Percentiles rank a stretch among this genome's conserved stretches.
phyloP scores from a whole-genome alignment of 768 basidiomycete genomes.

The Mycena latifolia region DNA sequence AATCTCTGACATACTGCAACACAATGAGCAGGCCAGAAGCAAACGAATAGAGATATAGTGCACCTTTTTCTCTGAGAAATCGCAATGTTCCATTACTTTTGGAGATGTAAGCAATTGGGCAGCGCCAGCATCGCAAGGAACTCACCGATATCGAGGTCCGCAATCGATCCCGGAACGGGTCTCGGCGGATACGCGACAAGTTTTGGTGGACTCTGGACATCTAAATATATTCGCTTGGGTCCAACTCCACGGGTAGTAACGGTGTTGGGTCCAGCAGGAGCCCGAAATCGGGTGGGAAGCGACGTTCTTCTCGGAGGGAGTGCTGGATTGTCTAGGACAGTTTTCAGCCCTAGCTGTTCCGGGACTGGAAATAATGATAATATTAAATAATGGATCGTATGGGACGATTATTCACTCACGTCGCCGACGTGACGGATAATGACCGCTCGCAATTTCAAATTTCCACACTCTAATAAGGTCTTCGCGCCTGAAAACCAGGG shows the following conservation, averaged over 20 bases:
- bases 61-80: conserved; percentile 87
- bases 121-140: not conserved
- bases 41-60: conserved; percentile 25
- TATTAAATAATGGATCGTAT: not conserved
- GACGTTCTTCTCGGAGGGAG: conserved; percentile 68
- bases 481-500: conserved; percentile 71
- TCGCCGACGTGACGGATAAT: conserved; percentile 87
- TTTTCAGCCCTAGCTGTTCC: conserved; percentile 70
- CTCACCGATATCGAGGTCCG: conserved; percentile 80
- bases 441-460: conserved; percentile 95
- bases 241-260: conserved; percentile 80
- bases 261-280: conserved; percentile 59
- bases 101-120: not conserved
- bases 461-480: conserved; percentile 94
- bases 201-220: conserved; percentile 73
- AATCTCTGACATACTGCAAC: conserved; percentile 93
- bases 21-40: conserved; percentile 31
- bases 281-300: conserved; percentile 62
- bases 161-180: conserved; percentile 85
- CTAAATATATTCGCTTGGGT: conserved; percentile 81
- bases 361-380: conserved; percentile 64
- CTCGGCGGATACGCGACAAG: conserved; percentile 91
- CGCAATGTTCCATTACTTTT: conserved; percentile 90
- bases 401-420: conserved; percentile 61
- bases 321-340: conserved; percentile 76